Evolutionary conservation across 768 basidiomycete species (phyloP).

Genomic region (Amanita pallidorosea): DNA sequence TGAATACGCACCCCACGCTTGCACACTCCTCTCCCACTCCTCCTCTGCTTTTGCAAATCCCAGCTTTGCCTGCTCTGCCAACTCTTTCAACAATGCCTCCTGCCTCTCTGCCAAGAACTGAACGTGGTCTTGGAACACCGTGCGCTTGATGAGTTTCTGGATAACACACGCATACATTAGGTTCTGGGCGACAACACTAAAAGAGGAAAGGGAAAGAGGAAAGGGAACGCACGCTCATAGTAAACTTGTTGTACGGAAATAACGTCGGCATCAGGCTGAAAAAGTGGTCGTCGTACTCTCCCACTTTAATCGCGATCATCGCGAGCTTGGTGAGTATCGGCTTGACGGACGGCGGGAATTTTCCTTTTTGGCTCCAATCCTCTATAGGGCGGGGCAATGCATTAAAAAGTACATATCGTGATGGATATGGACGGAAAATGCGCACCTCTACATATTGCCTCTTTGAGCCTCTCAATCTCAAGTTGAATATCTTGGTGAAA

Average conservation of each 20-base stretch:
- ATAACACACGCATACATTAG: neutral
- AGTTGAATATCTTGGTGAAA: slow-evolving; percentile 66
- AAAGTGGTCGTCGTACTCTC: slow-evolving; percentile 87
- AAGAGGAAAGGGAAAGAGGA: neutral
- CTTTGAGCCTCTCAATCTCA: slow-evolving; percentile 49
- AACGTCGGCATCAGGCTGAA: slow-evolving; percentile 80
- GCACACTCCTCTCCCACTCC: slow-evolving; percentile 65
- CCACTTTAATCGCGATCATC: slow-evolving; percentile 67
- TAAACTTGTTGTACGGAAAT: slow-evolving; percentile 94
- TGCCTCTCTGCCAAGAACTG: slow-evolving; percentile 57
- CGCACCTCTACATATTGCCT: slow-evolving; percentile 49
- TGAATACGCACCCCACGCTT: slow-evolving; percentile 47
- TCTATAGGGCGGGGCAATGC: slow-evolving; percentile 28
- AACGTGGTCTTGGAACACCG: slow-evolving; percentile 70
- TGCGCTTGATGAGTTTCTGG: slow-evolving; percentile 89
- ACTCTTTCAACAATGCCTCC: slow-evolving; percentile 53
- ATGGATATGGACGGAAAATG: slow-evolving; percentile 1
- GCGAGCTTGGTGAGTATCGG: slow-evolving; percentile 64
- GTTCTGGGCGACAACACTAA: neutral
- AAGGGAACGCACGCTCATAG: slow-evolving; percentile 59
- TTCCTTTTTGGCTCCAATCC: slow-evolving; percentile 72
- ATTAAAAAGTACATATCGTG: neutral
- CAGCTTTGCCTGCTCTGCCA: slow-evolving; percentile 48
- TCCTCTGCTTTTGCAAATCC: slow-evolving; percentile 62
- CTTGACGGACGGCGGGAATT: slow-evolving; percentile 79